Conservation (phyloP, 768 basidiomycete genomes). For the Mrakia gelida region DNA sequence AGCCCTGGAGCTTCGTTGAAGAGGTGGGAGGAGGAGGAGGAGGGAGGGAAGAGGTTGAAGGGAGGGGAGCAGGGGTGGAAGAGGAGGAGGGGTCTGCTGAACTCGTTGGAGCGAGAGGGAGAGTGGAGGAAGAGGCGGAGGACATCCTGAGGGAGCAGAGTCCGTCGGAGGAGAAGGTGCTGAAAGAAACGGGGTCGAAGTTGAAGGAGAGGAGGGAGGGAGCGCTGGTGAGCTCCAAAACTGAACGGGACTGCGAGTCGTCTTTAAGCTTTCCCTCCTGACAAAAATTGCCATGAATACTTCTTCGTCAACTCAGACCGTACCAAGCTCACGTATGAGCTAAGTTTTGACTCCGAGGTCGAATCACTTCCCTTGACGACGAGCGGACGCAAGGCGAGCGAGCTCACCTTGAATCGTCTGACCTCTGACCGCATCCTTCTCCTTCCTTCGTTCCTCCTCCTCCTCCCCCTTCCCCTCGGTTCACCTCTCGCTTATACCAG, state of each 20-base stretch:
- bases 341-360: too few species aligned
- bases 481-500: not conserved
- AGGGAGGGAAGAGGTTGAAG: not conserved
- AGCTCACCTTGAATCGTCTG: too few species aligned
- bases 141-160: not conserved
- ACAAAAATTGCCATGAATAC: too few species aligned
- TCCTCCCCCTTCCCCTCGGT: not conserved
- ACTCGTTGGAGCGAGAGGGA: not conserved
- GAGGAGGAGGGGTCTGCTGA: not conserved
- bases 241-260: not conserved
- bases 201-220: not conserved
- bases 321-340: too few species aligned
- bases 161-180: not conserved
- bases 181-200: not conserved
- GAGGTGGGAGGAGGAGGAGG: not conserved
- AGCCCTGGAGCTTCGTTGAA: slow-evolving; percentile 53
- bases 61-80: not conserved
- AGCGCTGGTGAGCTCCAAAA: not conserved
- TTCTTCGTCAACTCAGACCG: too few species aligned
- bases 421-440: not conserved
- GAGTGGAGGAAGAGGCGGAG: not conserved
- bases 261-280: too few species aligned
- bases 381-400: too few species aligned
- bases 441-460: not conserved
- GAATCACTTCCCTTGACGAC: not conserved